Evolutionary conservation across 345 rosid genomes (phyloP).

Genomic region (Arabis hirsuta): DNA sequence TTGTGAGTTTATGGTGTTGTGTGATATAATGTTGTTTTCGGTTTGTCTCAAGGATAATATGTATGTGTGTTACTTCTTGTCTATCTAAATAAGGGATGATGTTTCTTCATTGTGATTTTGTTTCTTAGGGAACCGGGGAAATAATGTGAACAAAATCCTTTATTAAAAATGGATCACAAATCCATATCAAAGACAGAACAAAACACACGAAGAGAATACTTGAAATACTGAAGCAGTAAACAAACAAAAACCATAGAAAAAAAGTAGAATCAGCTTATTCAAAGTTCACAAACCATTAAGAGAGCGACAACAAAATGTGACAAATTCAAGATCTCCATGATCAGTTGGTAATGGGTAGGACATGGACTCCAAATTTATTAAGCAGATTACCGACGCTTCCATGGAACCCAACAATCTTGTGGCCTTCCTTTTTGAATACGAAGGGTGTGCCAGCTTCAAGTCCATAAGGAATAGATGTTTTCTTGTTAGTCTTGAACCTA

Average conservation of each 20-base stretch:
- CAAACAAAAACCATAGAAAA: constrained; percentile 1
- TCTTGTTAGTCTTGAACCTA: constrained; percentile 39
- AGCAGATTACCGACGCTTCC: constrained; percentile 32
- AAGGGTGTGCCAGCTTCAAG: constrained; percentile 24
- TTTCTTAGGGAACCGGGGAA: not conserved
- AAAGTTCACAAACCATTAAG: constrained; percentile 1
- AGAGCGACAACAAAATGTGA: constrained; percentile 6
- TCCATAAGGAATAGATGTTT: constrained; percentile 33
- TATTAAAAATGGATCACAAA: constrained; percentile 12
- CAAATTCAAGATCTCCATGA: constrained; percentile 7
- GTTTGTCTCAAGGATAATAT: not conserved
- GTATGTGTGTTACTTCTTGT: not conserved
- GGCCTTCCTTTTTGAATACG: not conserved
- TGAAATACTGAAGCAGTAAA: constrained; percentile 1
- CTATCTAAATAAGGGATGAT: constrained; percentile 23
- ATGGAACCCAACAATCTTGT: constrained; percentile 45
- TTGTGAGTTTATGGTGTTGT: constrained; percentile 16
- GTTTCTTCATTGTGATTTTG: not conserved
- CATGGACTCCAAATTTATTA: constrained; percentile 41
- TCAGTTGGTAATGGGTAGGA: constrained; percentile 36
- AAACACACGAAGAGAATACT: not conserved
- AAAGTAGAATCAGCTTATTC: constrained; percentile 23
- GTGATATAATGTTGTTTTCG: constrained; percentile 21
- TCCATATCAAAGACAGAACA: constrained; percentile 3
- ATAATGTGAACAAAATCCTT: constrained; percentile 1